phyloP scores from a whole-genome alignment of 225 moss, liverwort and hornwort species.

The Pseudisothecium myosuroides region DNA sequence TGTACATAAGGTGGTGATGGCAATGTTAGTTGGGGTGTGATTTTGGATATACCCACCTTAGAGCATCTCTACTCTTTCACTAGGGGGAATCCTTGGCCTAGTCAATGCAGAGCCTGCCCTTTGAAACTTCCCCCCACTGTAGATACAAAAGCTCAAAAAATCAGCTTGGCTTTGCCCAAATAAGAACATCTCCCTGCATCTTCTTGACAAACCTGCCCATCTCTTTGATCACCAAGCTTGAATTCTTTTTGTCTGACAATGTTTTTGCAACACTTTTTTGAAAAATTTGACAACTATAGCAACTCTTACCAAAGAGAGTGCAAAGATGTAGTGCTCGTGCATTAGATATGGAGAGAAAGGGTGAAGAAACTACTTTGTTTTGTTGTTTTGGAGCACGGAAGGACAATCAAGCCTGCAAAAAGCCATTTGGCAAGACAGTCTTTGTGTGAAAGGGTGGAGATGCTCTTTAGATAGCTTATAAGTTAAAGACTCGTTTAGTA shows the following conservation, averaged over 20 bases:
- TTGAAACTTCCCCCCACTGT: fast-evolving
- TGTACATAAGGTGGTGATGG: background rate
- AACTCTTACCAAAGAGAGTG: background rate
- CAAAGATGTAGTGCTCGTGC: background rate
- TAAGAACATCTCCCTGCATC: too few relatives aligned
- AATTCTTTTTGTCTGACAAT: background rate
- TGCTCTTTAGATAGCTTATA: background rate
- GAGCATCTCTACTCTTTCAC: background rate
- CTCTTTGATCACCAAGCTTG: background rate
- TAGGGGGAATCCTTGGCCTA: fast-evolving
- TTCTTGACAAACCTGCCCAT: fast-evolving
- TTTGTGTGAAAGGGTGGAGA: background rate
- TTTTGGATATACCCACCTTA: background rate
- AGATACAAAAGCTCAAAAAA: fast-evolving
- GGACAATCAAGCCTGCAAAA: background rate
- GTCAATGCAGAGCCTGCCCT: fast-evolving
- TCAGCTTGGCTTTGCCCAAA: fast-evolving
- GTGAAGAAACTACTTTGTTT: background rate
- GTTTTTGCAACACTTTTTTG: background rate
- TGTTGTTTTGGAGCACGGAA: fast-evolving
- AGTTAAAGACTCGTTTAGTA: background rate
- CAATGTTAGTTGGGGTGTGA: fast-evolving
- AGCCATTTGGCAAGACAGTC: background rate
- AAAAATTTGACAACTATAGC: background rate
- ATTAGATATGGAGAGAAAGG: background rate